Base-by-base conservation (phyloP, 108 stramenopile genomes). In the Discostella pseudostelligera region DNA sequence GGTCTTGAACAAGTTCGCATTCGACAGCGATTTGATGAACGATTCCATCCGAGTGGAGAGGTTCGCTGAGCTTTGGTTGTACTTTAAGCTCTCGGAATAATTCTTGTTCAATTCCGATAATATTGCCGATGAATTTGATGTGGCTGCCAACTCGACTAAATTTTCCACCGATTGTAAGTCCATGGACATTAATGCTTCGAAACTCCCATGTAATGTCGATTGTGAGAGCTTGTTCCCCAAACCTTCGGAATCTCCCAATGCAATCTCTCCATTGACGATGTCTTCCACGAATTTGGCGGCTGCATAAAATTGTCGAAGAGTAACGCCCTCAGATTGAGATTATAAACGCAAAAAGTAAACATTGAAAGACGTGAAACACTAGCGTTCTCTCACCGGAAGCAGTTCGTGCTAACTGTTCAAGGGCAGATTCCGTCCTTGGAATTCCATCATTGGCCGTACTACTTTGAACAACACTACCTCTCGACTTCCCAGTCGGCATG, bases 131-230 rank as follows among this genome's bases (percentile, higher is more conserved):
- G 64, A 46, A 63, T 76, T 76, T 25, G 68, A 45, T 17, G 61
- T 40, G 4, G 76, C 65, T 25, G 63, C 72, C 28, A 93, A 51
- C 42, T 93, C 88, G 17, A 87, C 89, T 10, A 93, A 65, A 45
- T 93, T 93, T 68, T 93, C 92, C 59, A 94, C 90, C 7, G 87
- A 88, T 58, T 91, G 87, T 20, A 94, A 84, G 59, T 94, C 90
- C 37, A 94, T 49, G 17, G 83, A 84, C 93, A 94, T 91, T 22
- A 94, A 70, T n/a, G 88, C 89, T 58, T 94, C 86, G 56, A 94
- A 94, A 43, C 77, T 80, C 26, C 74, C 84, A 56, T 88, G 84
- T 11, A 90, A 74, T 11, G 84, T 70, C 40, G 75, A 88, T 78
- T 44, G 83, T 59, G 49, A 90, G 60, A 40, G 81, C 82, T 61